These are phyloP conservation scores for Gnomoniopsis sp. DNA, from an alignment of 2,329 filamentous ascomycete genomes.

Conservation along the genomic window DNA sequence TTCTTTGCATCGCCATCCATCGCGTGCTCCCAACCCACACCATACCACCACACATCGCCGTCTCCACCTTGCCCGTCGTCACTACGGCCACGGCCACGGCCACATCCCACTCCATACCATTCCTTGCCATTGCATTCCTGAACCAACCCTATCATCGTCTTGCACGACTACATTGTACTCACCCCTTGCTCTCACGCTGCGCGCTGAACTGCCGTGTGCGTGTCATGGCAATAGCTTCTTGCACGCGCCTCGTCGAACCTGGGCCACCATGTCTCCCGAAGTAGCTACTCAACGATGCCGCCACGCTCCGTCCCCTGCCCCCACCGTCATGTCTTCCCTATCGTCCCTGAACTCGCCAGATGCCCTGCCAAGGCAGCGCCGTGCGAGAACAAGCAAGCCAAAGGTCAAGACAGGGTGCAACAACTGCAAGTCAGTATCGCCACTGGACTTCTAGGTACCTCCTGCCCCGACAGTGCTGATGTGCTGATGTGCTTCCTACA, in stretches of 20 bases:
- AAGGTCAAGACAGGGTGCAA: conserved; percentile 66
- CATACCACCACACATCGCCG: too few relatives aligned
- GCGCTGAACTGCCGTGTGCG: neutral
- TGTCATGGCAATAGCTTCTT: conserved; percentile 13
- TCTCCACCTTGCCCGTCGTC: too few relatives aligned
- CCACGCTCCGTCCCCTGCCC: conserved; percentile 11
- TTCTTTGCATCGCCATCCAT: too few relatives aligned
- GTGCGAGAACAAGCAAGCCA: conserved; percentile 50
- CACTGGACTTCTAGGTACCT: too few relatives aligned
- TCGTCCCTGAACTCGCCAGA: conserved; percentile 24
- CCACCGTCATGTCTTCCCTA: conserved; percentile 8
- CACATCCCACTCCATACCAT: too few relatives aligned
- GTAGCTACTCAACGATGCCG: neutral
- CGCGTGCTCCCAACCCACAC: too few relatives aligned
- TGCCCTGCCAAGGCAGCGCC: conserved; percentile 28
- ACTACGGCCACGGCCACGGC: too few relatives aligned
- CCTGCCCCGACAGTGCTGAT: too few relatives aligned
- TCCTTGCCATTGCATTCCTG: neutral
- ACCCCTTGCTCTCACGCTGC: neutral
- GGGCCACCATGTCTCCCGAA: conserved; percentile 12
- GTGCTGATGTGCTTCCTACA: conserved; percentile 27
- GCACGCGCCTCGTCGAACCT: neutral
- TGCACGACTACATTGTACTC: too few relatives aligned
- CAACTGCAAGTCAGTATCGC: conserved; percentile 63
- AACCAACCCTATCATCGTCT: too few relatives aligned